phyloP scores from a whole-genome alignment of 108 stramenopile species.

The Discostella stelligeroides region DNA sequence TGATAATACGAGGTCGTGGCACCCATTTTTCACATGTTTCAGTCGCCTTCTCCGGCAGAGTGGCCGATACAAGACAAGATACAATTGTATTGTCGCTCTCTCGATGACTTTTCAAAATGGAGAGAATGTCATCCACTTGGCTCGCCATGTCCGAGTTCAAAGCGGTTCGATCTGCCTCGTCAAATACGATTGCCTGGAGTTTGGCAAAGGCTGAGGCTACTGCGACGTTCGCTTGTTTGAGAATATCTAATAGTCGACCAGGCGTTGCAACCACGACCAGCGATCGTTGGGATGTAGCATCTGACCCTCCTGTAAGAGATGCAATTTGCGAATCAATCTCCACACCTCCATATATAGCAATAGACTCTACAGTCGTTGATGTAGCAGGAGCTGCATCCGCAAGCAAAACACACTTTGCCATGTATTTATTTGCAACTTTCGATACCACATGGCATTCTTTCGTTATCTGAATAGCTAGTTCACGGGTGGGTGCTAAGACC shows the following conservation, averaged over 20 bases:
- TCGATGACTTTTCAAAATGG: constrained; percentile 26
- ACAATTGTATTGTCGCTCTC: constrained; percentile 9
- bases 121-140: constrained; percentile 59
- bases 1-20: constrained; percentile 17
- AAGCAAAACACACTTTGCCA: constrained; percentile 12
- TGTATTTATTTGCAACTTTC: constrained; percentile 49
- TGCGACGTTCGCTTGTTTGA: constrained; percentile 19
- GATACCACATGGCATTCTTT: constrained; percentile 34
- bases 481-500: constrained; percentile 76
- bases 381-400: background rate
- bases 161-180: constrained; percentile 83
- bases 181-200: constrained; percentile 53
- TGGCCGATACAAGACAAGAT: constrained; percentile 67
- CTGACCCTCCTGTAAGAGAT: background rate
- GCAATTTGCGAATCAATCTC: constrained; percentile 49
- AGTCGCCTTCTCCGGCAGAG: constrained; percentile 47
- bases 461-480: constrained; percentile 67
- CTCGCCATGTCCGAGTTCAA: constrained; percentile 60
- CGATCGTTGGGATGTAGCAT: background rate
- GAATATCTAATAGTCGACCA: constrained; percentile 65
- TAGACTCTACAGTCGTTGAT: constrained; percentile 14
- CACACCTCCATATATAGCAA: constrained; percentile 69
- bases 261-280: constrained; percentile 64
- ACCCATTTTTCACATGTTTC: constrained; percentile 45
- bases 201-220: constrained; percentile 21